Evolutionary conservation across 805 yeast genomes (phyloP), one percentile per base, ranked within the genome.

Genomic region (Wickerhamiella alocasiicola): DNA sequence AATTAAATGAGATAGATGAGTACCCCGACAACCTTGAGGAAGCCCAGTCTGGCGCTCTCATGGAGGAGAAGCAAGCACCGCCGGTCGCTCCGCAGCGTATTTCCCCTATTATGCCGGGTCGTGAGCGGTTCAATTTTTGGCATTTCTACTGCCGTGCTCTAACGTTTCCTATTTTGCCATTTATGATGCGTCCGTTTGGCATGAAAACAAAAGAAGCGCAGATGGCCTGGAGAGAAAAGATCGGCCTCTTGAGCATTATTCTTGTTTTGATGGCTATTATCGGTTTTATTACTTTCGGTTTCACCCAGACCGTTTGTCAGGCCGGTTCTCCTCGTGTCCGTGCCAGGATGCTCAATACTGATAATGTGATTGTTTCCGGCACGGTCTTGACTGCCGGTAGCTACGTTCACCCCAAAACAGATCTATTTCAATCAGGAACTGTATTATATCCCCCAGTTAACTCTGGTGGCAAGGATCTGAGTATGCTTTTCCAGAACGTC

Each of bases 141-240:
- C 71, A 73, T 49, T 62, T 76, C 0, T 91, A 84, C 61, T 85
- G 95, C 57, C 74, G 75, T 49, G 51, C 71, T 6, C 63, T 91
- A 26, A 87, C 98, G 0, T 84, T 84, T 58, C 88, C 95, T 91
- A 93, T 94, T 2, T 94, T 96, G 1, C 72, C 79, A 2, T 78
- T 85, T 0, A 47, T 84, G 25, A 61, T 85, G 52, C 64, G 63
- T 32, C 58, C 81, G 32, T 80, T 74, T 60, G 97, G 97, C 2
- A 70, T 88, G 70, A 70, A 71, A 25, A 75, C 80, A 16, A 74
- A 75, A 49, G 87, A 77, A 32, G 74, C 94, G 45, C 96, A 87
- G 56, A 74, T 76, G 66, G 97, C 97, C 0, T 91, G 98, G 98
- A 72, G 98, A 55, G 98, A 91, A 55, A 88, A 88, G 55, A 80